Evolutionary conservation across 148 eudicot genomes (phyloP), one percentile per base, ranked within the genome.

Genomic region (Rheum nobile): DNA sequence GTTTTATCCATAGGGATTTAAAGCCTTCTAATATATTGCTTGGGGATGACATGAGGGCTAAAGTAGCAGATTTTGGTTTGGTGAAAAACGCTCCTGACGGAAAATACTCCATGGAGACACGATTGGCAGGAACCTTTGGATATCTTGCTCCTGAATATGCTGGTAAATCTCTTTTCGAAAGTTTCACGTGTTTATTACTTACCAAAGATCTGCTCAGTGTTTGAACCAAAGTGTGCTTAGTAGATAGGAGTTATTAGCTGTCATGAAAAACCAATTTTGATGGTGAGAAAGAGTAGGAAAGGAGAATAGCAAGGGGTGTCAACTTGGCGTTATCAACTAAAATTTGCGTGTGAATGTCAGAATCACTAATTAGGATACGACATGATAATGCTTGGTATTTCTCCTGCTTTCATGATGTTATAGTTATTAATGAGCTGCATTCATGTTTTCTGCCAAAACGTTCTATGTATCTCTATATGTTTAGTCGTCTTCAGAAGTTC

Each of bases 121-220:
- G 84, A 54, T 77, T 87, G 52, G 91, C 91, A 0, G 91, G 91
- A 57, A 87, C 91, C 0, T 87, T 87, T 52, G 91, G 91, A 0
- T 87, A 87, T 81, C 88, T 87, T 78, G 91, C 91, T 13, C 91
- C 91, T 10, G 91, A 87, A 54, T 87, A 87, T 77, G 91, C 88
- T 32, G 87, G 91, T 85, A 80, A 71, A 75, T 77, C 34, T 43
- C 8, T 32, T 31, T 32, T 65, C 22, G 17, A 32, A 65, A 26
- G 10, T 65, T 65, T 34, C 70, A 65, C 17, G 11, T 11, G 8
- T 14, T 63, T 63, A 31, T 63, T 16, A 32, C 70, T 65, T 32
- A 5, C 31, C 41, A 17, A 65, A 31, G 14, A 13, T 65, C 21
- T 65, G 39, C 3, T 31, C 32, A 26, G 67, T 22, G 31, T 8